Evolutionary conservation across 129 eudicot species (phyloP).

Genomic region (Saussurea involucrata): DNA sequence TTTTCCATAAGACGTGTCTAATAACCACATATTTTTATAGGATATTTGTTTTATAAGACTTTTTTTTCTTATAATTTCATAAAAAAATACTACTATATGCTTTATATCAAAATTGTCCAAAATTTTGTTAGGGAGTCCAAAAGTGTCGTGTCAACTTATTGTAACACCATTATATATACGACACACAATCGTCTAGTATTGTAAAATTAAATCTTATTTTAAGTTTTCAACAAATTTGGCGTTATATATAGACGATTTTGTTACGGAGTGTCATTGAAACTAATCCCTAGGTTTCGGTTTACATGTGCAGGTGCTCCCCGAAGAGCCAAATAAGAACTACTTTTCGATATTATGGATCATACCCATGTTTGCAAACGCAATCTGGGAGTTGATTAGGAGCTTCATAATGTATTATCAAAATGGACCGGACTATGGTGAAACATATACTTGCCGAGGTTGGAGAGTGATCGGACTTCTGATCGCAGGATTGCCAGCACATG

Average conservation of each 20-base stretch:
- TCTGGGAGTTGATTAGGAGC: constrained; percentile 71
- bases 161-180: neutral
- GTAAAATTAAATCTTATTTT: neutral
- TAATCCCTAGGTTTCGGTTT: neutral
- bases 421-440: constrained; percentile 54
- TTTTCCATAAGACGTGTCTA: too few relatives aligned
- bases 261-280: neutral
- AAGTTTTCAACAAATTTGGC: neutral
- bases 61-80: too few relatives aligned
- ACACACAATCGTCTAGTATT: too few relatives aligned
- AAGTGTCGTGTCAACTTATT: neutral
- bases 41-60: too few relatives aligned
- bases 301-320: constrained; percentile 37
- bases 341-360: constrained; percentile 37
- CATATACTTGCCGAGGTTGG: constrained; percentile 23
- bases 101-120: too few relatives aligned
- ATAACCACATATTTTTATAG: too few relatives aligned
- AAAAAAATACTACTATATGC: too few relatives aligned
- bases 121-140: too few relatives aligned
- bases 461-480: constrained; percentile 39
- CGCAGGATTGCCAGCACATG: constrained; percentile 53
- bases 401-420: constrained; percentile 39
- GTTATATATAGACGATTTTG: neutral
- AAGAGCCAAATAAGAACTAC: constrained; percentile 71
- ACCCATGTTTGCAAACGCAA: constrained; percentile 37